phyloP scores from a whole-genome alignment of 495 filamentous ascomycete genomes.

The Talaromyces trachyspermus region DNA sequence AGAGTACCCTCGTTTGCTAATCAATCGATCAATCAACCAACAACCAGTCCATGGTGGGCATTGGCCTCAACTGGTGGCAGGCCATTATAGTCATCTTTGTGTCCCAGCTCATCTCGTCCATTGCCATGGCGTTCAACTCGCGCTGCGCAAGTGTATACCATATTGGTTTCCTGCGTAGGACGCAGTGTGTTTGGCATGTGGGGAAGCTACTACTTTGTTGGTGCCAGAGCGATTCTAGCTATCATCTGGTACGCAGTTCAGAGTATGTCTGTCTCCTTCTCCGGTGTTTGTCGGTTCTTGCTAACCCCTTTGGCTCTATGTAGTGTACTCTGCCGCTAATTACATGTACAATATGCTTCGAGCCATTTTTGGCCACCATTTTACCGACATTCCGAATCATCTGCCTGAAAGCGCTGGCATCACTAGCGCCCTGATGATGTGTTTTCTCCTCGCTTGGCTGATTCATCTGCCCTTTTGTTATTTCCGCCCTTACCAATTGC shows the following conservation, averaged over 20 bases:
- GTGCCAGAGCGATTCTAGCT: constrained; percentile 49
- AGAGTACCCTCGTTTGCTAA: background rate
- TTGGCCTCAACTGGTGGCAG: constrained; percentile 39
- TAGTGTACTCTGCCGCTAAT: constrained; percentile 45
- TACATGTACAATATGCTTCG: constrained; percentile 50
- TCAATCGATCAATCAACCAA: too few species aligned
- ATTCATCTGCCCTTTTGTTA: constrained; percentile 23
- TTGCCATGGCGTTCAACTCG: constrained; percentile 37
- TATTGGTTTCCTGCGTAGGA: constrained; percentile 49
- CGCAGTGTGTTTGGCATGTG: constrained; percentile 54
- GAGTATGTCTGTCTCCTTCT: constrained; percentile 21
- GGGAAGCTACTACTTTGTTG: constrained; percentile 50
- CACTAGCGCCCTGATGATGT: constrained; percentile 47
- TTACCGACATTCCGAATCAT: constrained; percentile 31
- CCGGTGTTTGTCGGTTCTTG: background rate
- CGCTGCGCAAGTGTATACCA: constrained; percentile 27
- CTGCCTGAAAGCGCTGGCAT: constrained; percentile 45
- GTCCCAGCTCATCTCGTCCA: constrained; percentile 29
- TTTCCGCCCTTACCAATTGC: constrained; percentile 24
- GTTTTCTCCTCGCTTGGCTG: constrained; percentile 46
- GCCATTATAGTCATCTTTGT: constrained; percentile 36
- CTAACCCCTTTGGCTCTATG: background rate
- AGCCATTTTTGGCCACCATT: constrained; percentile 50
- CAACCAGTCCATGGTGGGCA: constrained; percentile 28
- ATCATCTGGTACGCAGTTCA: constrained; percentile 59